These are phyloP conservation scores for Tricholoma bakamatsutake DNA, from an alignment of 768 basidiomycete species.

Conservation along the genomic window DNA sequence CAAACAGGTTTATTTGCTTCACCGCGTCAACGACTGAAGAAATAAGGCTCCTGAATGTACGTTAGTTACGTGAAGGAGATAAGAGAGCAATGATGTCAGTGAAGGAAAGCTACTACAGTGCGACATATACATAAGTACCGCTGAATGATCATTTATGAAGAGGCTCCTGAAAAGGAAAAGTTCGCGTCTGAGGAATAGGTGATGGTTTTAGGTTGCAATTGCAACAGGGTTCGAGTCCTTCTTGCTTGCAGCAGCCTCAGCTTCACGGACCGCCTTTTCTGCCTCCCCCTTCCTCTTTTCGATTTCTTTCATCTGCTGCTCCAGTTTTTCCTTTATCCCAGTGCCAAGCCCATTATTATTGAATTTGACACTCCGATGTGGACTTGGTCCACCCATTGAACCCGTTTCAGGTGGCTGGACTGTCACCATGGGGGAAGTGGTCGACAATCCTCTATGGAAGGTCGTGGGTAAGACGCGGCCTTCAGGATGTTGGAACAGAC, in stretches of 20 bases:
- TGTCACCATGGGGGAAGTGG: conserved; percentile 53
- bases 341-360: conserved; percentile 43
- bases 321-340: conserved; percentile 39
- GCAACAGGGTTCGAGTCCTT: conserved; percentile 50
- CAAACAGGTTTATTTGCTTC: conserved; percentile 10
- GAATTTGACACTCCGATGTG: conserved; percentile 66
- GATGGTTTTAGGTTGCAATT: conserved; percentile 31
- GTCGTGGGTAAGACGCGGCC: conserved; percentile 73
- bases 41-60: conserved; percentile 5
- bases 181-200: not conserved
- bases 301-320: conserved; percentile 55
- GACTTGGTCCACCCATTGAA: conserved; percentile 58
- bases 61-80: conserved; percentile 6
- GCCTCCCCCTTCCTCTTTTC: conserved; percentile 59
- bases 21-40: not conserved
- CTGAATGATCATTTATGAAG: not conserved
- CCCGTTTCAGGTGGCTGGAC: conserved; percentile 61
- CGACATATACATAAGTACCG: conserved; percentile 18
- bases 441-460: conserved; percentile 74
- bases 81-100: conserved; percentile 9
- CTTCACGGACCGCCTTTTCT: conserved; percentile 61
- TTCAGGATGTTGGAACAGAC: conserved; percentile 89
- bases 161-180: conserved; percentile 1
- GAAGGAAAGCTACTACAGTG: conserved; percentile 19
- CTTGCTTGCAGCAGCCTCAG: conserved; percentile 56